phyloP scores from a whole-genome alignment of 331 rosid genomes.

The Arachis monticola region DNA sequence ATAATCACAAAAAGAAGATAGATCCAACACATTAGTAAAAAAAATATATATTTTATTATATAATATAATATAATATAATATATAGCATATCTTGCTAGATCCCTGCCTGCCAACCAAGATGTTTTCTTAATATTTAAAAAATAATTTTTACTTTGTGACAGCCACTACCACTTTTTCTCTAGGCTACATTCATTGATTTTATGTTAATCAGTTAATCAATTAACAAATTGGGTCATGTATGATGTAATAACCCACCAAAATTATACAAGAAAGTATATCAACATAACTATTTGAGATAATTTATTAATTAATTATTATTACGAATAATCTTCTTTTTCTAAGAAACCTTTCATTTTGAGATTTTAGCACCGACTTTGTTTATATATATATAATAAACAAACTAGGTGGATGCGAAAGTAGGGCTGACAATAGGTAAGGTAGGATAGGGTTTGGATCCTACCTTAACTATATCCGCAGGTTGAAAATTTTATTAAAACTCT shows the following conservation, averaged over 20 bases:
- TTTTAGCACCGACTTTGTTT: background rate
- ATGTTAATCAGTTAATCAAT: background rate
- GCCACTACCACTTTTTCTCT: conserved; percentile 39
- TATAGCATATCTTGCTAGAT: conserved; percentile 36
- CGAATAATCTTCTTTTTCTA: background rate
- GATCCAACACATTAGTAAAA: conserved; percentile 10
- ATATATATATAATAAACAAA: too few relatives aligned
- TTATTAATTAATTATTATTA: background rate
- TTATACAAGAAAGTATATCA: background rate
- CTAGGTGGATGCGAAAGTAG: too few relatives aligned
- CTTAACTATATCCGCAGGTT: too few relatives aligned
- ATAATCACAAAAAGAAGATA: conserved; percentile 20
- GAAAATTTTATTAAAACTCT: too few relatives aligned
- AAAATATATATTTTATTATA: too few relatives aligned
- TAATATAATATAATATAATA: background rate
- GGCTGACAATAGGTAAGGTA: too few relatives aligned
- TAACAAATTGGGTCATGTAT: background rate
- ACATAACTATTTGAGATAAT: conserved; percentile 8
- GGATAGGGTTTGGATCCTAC: too few relatives aligned
- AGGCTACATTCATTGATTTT: conserved; percentile 37
- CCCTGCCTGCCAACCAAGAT: conserved; percentile 32
- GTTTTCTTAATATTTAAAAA: conserved; percentile 32
- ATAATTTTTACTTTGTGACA: conserved; percentile 21
- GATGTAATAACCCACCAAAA: conserved; percentile 3
- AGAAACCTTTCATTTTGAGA: background rate